Evolutionary conservation across 495 filamentous ascomycete species (phyloP).

Genomic region (Cudoniella acicularis): DNA sequence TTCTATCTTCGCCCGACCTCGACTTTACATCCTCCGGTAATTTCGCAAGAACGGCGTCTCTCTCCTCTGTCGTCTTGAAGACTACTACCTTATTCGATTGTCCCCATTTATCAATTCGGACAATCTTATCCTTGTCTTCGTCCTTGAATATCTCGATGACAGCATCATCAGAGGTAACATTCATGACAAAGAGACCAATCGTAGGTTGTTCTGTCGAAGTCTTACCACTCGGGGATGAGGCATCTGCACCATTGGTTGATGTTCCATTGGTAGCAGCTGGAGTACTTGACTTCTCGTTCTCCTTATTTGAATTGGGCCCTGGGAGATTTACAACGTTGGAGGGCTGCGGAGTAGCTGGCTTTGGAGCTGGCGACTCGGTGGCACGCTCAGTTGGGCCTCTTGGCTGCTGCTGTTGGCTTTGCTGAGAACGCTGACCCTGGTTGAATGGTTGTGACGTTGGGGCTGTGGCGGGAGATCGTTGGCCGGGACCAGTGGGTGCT

Average conservation of each 20-base stretch:
- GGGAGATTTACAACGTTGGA: constrained; percentile 33
- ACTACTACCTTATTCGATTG: constrained; percentile 75
- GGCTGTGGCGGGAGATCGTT: constrained; percentile 22
- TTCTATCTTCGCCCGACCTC: constrained; percentile 56
- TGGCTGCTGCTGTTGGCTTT: constrained; percentile 22
- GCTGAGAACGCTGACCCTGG: constrained; percentile 15
- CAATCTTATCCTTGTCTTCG: constrained; percentile 74
- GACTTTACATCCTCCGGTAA: constrained; percentile 72
- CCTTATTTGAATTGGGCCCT: constrained; percentile 30
- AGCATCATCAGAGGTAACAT: constrained; percentile 71
- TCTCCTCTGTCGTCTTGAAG: constrained; percentile 73
- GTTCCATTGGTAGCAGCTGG: constrained; percentile 43
- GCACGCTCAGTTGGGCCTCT: constrained; percentile 24
- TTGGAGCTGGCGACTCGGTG: constrained; percentile 30
- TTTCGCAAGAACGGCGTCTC: constrained; percentile 67
- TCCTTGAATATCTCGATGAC: constrained; percentile 74
- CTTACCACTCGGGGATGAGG: constrained; percentile 44
- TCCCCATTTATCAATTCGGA: constrained; percentile 71
- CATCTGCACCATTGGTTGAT: constrained; percentile 41
- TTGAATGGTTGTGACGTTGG: constrained; percentile 30
- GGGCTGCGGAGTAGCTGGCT: constrained; percentile 50
- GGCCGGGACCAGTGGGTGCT: constrained; percentile 23
- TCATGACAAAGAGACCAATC: constrained; percentile 80
- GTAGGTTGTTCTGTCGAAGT: constrained; percentile 40
- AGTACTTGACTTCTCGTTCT: constrained; percentile 36